Evolutionary conservation across 768 basidiomycete genomes (phyloP), one percentile per base, ranked within the genome.

Genomic region (Leccinum subgranulosum): DNA sequence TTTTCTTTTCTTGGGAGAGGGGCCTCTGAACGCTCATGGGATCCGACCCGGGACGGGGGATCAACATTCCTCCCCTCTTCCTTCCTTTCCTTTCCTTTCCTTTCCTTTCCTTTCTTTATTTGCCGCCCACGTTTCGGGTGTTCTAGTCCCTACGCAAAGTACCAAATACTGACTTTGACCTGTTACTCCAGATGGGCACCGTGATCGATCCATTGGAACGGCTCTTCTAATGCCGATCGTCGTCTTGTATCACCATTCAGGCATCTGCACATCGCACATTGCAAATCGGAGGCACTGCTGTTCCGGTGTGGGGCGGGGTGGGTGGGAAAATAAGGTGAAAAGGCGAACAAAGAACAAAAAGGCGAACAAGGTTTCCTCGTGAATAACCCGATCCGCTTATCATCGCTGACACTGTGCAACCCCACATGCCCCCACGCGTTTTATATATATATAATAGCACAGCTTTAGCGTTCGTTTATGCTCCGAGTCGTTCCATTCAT

Each of bases 201-300:
- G 79, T 89, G 61, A 89, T 90, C 69, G 79, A 86, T 61, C 87
- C 88, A 10, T 66, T 89, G 70, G 80, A 83, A 66, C 87, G 86
- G 63, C 64, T 80, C 54, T 70, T 69, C 43, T 81, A 48, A 52
- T 28, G 21, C 23, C 12, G 43, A 29, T 19, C 11, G 5, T 11
- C 19, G 29, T 21, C 9, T 11, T 43, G 27, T 25, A 47, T 23
- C 25, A 17, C 46, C 25, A 25, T 12, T 25, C 45, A 47, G n/a
- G n/a, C 23, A 25, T 25, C 7, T 14, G 45, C 21, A 15, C 19
- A 25, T 46, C 11, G 6, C 45, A n/a, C 23, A 47, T 31, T 0
- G 31, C 31, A 33, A 4, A 43, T 43, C 11, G 41, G 41, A 19
- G 19, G 41, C 41, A 19, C 41, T 43, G 19, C 41, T 19, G n/a